phyloP scores from a whole-genome alignment of 2,329 filamentous ascomycete species.

The Raffaelea albimanens region DNA sequence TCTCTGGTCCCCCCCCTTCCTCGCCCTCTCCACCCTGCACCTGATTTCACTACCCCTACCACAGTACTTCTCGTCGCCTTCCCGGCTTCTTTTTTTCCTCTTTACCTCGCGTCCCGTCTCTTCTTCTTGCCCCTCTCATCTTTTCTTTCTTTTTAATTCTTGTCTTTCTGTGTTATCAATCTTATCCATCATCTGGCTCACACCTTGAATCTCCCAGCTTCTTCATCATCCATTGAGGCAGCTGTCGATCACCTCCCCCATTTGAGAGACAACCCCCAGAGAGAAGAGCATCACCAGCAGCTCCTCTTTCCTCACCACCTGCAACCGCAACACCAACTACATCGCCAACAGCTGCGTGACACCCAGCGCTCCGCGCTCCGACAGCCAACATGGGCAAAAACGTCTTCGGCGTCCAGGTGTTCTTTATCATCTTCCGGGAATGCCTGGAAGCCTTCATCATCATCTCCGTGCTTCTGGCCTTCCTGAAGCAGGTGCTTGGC shows the following conservation, averaged over 20 bases:
- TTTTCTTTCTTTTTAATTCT: neutral
- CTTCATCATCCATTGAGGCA: neutral
- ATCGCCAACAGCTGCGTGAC: neutral
- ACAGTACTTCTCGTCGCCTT: neutral
- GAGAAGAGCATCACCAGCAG: no score
- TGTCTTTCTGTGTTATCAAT: neutral
- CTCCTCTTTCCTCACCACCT: no score
- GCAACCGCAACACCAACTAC: no score
- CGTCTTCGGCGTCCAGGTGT: constrained; percentile 71
- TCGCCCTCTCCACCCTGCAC: neutral
- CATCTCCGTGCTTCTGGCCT: constrained; percentile 76
- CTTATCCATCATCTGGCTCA: neutral
- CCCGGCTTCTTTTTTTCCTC: neutral
- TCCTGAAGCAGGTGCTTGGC: constrained; percentile 70
- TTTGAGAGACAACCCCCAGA: no score
- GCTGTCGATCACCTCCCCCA: no score
- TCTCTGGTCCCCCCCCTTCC: neutral
- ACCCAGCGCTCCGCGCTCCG: neutral
- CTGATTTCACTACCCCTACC: neutral
- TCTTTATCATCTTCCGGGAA: constrained; percentile 87
- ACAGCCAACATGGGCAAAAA: constrained; percentile 45
- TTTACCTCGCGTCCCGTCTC: neutral
- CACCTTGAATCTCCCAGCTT: neutral
- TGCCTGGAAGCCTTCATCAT: constrained; percentile 76
- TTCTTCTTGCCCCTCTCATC: neutral